These are phyloP conservation scores for Alternaria longipes DNA, from an alignment of 2,329 filamentous ascomycete genomes.

Conservation along the genomic window DNA sequence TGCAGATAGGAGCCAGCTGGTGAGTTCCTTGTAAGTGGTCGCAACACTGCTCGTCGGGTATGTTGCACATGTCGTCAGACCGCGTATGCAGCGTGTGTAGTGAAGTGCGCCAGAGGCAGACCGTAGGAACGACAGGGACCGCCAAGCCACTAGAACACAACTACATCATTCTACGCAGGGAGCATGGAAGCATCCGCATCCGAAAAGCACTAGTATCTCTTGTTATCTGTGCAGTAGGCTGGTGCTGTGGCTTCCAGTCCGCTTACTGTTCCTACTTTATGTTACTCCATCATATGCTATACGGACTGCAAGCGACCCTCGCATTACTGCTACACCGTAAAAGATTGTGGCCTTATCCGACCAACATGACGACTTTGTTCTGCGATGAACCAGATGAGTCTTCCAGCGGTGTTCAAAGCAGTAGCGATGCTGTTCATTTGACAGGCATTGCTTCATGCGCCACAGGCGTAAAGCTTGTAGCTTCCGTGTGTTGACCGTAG, in stretches of 20 bases:
- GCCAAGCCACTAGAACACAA: slow-evolving; percentile 13
- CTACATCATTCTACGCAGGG: neutral
- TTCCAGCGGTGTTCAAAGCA: neutral
- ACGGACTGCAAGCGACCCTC: neutral
- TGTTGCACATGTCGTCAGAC: slow-evolving; percentile 16
- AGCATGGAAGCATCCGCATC: neutral
- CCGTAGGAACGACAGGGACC: slow-evolving; percentile 1
- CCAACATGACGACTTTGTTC: neutral
- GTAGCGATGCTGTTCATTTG: neutral
- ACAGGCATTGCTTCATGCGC: neutral
- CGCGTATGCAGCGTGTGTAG: slow-evolving; percentile 2
- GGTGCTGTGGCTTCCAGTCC: neutral
- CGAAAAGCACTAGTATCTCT: neutral
- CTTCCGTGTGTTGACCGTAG: neutral
- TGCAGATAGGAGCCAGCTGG: neutral
- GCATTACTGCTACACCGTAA: slow-evolving; percentile 4
- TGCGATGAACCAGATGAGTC: neutral
- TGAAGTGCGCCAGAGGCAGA: slow-evolving; percentile 1
- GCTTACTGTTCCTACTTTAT: neutral
- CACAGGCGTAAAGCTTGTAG: neutral
- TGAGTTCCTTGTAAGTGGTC: neutral
- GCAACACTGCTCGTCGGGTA: neutral
- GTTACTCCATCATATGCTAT: neutral
- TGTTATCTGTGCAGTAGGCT: neutral
- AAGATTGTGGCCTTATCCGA: neutral